These are phyloP conservation scores for Penicillium angulare DNA, from an alignment of 495 filamentous ascomycete genomes.

Conservation along the genomic window DNA sequence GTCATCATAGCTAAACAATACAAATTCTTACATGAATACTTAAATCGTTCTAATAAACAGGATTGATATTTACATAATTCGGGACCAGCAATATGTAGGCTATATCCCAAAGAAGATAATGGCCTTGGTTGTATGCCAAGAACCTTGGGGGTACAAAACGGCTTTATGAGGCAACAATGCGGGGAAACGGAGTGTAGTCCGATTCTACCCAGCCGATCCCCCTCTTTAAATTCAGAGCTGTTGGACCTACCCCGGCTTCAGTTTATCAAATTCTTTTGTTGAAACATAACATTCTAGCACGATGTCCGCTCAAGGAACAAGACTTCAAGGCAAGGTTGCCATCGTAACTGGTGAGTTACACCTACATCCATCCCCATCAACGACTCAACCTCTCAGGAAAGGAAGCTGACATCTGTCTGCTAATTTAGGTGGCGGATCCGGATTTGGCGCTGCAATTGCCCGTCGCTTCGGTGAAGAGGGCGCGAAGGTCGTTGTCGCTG, in stretches of 20 bases:
- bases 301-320: slow-evolving; percentile 24
- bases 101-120: too few species aligned
- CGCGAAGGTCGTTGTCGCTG: slow-evolving; percentile 55
- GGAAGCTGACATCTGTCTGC: background rate
- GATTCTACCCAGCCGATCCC: slow-evolving; percentile 9
- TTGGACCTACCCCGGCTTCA: background rate
- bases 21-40: too few species aligned
- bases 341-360: slow-evolving; percentile 70
- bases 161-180: slow-evolving; percentile 10
- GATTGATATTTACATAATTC: too few species aligned
- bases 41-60: too few species aligned
- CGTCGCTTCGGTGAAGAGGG: slow-evolving; percentile 57
- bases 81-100: too few species aligned
- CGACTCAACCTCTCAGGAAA: background rate
- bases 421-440: slow-evolving; percentile 48
- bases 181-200: slow-evolving; percentile 27
- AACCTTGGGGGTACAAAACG: too few species aligned
- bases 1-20: too few species aligned
- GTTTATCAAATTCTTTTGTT: background rate
- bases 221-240: slow-evolving; percentile 3
- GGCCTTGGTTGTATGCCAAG: too few species aligned
- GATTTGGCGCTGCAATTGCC: slow-evolving; percentile 59
- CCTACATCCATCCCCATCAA: background rate
- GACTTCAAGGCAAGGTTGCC: slow-evolving; percentile 84
- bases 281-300: background rate